Evolutionary conservation across 2,329 filamentous ascomycete genomes (phyloP), one percentile per base, ranked within the genome.

Genomic region (Colletotrichum sojae): DNA sequence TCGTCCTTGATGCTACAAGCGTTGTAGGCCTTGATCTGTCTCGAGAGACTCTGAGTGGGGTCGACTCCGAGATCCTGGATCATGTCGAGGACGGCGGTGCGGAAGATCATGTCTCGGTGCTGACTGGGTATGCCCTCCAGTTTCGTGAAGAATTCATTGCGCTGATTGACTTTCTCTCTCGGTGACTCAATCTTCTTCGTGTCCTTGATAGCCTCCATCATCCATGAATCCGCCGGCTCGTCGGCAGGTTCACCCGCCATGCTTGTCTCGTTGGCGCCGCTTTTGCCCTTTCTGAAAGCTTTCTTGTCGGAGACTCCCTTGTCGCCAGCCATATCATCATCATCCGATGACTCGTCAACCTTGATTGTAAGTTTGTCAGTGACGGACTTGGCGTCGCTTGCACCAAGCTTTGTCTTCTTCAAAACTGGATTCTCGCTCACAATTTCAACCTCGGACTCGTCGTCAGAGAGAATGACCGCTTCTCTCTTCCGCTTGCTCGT

Each of bases 11-110:
- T 15, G 27, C 15, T 16, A 27, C n/a, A 15, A 10, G 18, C 10
- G 18, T 61, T 45, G 48, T 43, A 61, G 6, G n/a, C 18, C 36
- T 61, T 53, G n/a, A 61, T 25, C 18, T 61, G 58, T 16, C 43
- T 61, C 15, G 10, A 12, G 2, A 61, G 46, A 20, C 20, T 43
- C 18, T n/a, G 4, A 12, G 20, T 52, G 20, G 48, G 46, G 25
- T 61, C 48, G 15, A 53, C 6, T 1, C 48, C 58, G 31, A 61
- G 16, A 2, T 53, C 48, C 12, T 61, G 58, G 9, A 61, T 6
- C 4, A 53, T 40, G 36, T 53, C 58, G 18, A 61, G 39, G 12
- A 61, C 25, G 13, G 39, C 25, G 31, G 58, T 61, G 13, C 58
- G 58, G 36, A 61, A 61, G 18, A 51, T 46, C 58, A 52, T 61